Percentiles rank a stretch among this genome's conserved stretches.
These are phyloP conservation scores for Coprinellus micaceus DNA, from an alignment of 768 basidiomycete species.

Conservation along the genomic window DNA sequence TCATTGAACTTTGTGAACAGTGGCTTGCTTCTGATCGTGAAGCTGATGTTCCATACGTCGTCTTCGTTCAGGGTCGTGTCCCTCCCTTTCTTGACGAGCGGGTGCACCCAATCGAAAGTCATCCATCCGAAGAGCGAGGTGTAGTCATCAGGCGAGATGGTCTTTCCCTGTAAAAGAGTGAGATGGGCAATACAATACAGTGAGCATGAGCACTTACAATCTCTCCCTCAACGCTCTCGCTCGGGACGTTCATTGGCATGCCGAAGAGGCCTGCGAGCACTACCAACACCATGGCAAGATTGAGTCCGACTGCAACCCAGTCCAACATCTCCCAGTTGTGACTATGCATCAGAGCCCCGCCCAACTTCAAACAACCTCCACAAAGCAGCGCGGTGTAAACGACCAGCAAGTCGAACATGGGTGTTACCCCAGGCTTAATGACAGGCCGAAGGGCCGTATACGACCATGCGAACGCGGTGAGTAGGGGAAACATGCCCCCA, in stretches of 20 bases:
- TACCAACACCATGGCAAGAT: constrained; percentile 41
- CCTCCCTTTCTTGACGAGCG: constrained; percentile 51
- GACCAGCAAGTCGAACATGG: constrained; percentile 59
- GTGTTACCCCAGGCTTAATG: constrained; percentile 49
- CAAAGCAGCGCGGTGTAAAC: constrained; percentile 51
- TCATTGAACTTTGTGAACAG: constrained; percentile 52
- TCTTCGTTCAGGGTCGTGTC: constrained; percentile 59
- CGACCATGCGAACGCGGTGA: constrained; percentile 59
- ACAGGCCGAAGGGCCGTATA: constrained; percentile 60
- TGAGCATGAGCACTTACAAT: constrained; percentile 47
- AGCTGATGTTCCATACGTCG: constrained; percentile 71
- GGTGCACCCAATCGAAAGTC: constrained; percentile 69
- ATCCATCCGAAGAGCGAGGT: constrained; percentile 68
- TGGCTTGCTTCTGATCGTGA: constrained; percentile 61
- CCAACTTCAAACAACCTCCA: constrained; percentile 45
- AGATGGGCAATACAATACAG: neutral
- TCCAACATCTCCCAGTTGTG: constrained; percentile 2
- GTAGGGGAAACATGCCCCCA: constrained; percentile 35
- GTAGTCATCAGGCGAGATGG: constrained; percentile 74
- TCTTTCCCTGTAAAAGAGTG: constrained; percentile 37
- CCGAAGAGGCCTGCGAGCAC: constrained; percentile 45
- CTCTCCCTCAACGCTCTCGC: constrained; percentile 44
- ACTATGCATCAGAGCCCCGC: constrained; percentile 33
- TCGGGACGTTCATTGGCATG: constrained; percentile 71
- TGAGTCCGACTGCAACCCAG: constrained; percentile 28